Conservation (phyloP, 2,329 filamentous ascomycete species). For the Stemphylium vesicarium region DNA sequence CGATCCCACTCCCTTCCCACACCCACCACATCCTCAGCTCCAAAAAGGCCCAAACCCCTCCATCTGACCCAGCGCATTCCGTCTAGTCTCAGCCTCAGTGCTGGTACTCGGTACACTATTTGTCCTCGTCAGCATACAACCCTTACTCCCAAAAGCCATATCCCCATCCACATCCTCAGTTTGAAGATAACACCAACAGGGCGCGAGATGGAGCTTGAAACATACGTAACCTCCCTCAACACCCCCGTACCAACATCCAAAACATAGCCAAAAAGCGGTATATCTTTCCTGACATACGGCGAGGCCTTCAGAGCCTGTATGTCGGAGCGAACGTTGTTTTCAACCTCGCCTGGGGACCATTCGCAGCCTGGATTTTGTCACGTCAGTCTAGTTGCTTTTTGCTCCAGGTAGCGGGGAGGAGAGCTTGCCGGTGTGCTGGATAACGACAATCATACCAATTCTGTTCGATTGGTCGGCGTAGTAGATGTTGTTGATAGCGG, state of each 20-base stretch:
- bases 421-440: constrained; percentile 27
- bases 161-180: neutral
- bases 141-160: no score
- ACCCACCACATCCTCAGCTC: constrained; percentile 6
- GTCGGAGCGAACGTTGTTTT: constrained; percentile 23
- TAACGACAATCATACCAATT: constrained; percentile 28
- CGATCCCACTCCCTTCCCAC: no score
- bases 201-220: neutral
- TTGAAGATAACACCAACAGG: no score
- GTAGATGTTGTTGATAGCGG: constrained; percentile 18
- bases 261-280: constrained; percentile 29
- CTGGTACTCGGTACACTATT: constrained; percentile 20
- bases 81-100: constrained; percentile 20
- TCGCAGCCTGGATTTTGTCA: constrained; percentile 15
- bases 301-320: constrained; percentile 17
- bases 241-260: constrained; percentile 19
- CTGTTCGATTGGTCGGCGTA: constrained; percentile 14
- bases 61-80: constrained; percentile 18
- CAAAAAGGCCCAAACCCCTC: constrained; percentile 34
- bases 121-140: constrained; percentile 3
- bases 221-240: constrained; percentile 32
- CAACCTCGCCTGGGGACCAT: constrained; percentile 9
- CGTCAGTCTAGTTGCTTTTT: neutral
- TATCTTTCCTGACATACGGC: constrained; percentile 21
- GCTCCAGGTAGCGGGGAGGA: no score